Evolutionary conservation across 805 yeast species (phyloP).

Genomic region (Metschnikowia baotianmanensis): DNA sequence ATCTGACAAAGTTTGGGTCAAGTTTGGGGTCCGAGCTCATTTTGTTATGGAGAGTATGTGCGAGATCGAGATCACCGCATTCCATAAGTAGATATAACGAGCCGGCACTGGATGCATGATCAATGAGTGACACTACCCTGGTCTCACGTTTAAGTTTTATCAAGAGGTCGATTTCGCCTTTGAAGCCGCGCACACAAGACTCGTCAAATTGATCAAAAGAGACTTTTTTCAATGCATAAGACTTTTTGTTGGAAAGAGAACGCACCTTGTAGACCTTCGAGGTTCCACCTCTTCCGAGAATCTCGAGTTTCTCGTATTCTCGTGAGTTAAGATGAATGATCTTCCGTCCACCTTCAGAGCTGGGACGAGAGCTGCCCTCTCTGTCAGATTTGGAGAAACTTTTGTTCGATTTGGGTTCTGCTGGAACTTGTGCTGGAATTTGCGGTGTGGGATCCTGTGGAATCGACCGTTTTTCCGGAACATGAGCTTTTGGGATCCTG

Average conservation of each 20-base stretch:
- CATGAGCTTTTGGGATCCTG: conserved; percentile 19
- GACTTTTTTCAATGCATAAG: conserved; percentile 80
- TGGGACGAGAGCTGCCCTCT: conserved; percentile 1
- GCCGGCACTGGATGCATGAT: conserved; percentile 65
- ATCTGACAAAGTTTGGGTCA: conserved; percentile 75
- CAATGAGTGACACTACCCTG: conserved; percentile 77
- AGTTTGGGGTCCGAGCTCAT: conserved; percentile 41
- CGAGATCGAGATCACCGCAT: conserved; percentile 89
- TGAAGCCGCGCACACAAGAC: conserved; percentile 69
- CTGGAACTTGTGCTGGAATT: conserved; percentile 1
- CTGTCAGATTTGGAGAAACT: not conserved
- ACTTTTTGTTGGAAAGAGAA: conserved; percentile 46
- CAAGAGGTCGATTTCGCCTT: conserved; percentile 83
- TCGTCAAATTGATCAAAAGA: conserved; percentile 79
- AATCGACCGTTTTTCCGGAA: not conserved
- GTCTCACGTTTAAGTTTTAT: conserved; percentile 53
- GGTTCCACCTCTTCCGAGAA: conserved; percentile 88
- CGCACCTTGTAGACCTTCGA: conserved; percentile 86
- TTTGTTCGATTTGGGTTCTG: not conserved
- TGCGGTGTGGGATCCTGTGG: conserved; percentile 5
- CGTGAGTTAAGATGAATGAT: conserved; percentile 48
- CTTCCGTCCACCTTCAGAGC: conserved; percentile 26
- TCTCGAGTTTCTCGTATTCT: conserved; percentile 70
- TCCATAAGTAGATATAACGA: conserved; percentile 81
- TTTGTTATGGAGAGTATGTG: conserved; percentile 69